Evolutionary conservation across 2,329 filamentous ascomycete species (phyloP), one percentile per base, ranked within the genome.

Genomic region (Orbilia javanica): DNA sequence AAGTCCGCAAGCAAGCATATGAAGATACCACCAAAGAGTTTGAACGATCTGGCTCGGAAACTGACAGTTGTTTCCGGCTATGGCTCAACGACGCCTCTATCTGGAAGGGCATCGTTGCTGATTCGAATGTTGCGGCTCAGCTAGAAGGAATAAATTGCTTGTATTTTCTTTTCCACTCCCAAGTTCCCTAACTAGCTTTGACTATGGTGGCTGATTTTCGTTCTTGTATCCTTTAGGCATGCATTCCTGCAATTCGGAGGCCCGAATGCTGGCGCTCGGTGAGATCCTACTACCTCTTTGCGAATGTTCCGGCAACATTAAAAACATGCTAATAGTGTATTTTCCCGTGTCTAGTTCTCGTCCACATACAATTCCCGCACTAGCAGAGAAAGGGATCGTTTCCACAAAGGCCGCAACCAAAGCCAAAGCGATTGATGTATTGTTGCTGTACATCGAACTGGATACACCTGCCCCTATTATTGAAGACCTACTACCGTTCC

Each of bases 51-150:
- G 91, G 93, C 79, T 91, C 94, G 85, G 95, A 98, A 83, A 89
- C 90, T 81, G 92, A 96, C 83, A 90, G 94, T 11, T 91, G 91
- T 39, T 97, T 99, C 82, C 89, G 90, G 81, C 93, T 95, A 0
- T 99, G 98, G 82, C 85, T 96, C 79, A 90, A 92, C 83, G 96
- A 99, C 81, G 88, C 94, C 0, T 86, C 90, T 79, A 84, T 99
- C 78, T 97, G 94, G 95, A 98, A 98, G 84, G 91, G 90, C 39
- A 96, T 94, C 0, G 95, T 96, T 5, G 90, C 91, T 81, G 96
- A 99, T 85, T 96, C 94, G 68, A 99, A 99, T 82, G 96, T 99
- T 74, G 96, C 95, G 18, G 96, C 96, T 36, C 96, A 99, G 84
- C 92, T 96, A 85, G 96, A 99, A 81, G 96, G 93, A 79, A 89